These are phyloP conservation scores for Pseudocercospora fijiensis DNA, from an alignment of 2,329 filamentous ascomycete genomes.

Conservation along the genomic window DNA sequence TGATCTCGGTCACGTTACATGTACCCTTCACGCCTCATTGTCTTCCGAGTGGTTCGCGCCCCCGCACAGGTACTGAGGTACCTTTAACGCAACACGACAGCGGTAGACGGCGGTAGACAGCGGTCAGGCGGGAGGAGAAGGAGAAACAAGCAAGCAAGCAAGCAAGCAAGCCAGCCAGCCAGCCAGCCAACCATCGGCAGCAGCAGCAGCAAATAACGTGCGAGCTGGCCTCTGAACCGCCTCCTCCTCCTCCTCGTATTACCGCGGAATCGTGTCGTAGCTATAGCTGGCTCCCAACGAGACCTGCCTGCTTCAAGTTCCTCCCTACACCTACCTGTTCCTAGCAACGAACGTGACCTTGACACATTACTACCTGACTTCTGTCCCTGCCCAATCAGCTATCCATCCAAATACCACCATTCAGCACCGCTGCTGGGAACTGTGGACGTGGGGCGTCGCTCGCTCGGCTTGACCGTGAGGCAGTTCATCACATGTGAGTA, in stretches of 20 bases:
- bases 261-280: constrained; percentile 9
- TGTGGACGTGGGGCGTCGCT: constrained; percentile 2
- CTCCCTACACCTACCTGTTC: neutral
- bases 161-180: no score
- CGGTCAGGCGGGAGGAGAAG: constrained; percentile 15
- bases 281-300: constrained; percentile 19
- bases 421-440: constrained; percentile 5
- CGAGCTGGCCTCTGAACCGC: neutral
- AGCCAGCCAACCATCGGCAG: neutral
- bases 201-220: neutral
- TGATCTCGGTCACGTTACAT: constrained; percentile 16
- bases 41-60: constrained; percentile 14
- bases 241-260: neutral
- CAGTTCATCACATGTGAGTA: constrained; percentile 21
- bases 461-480: constrained; percentile 19
- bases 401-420: neutral
- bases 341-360: neutral
- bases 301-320: constrained; percentile 9
- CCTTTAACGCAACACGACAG: constrained; percentile 4
- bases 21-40: constrained; percentile 11
- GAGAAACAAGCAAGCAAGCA: constrained; percentile 1
- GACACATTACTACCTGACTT: constrained; percentile 1
- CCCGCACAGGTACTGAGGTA: constrained; percentile 19
- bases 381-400: constrained; percentile 1
- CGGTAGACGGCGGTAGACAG: constrained; percentile 3